phyloP scores from a whole-genome alignment of 106 monocot species.

The Acanthochlamys bracteata region DNA sequence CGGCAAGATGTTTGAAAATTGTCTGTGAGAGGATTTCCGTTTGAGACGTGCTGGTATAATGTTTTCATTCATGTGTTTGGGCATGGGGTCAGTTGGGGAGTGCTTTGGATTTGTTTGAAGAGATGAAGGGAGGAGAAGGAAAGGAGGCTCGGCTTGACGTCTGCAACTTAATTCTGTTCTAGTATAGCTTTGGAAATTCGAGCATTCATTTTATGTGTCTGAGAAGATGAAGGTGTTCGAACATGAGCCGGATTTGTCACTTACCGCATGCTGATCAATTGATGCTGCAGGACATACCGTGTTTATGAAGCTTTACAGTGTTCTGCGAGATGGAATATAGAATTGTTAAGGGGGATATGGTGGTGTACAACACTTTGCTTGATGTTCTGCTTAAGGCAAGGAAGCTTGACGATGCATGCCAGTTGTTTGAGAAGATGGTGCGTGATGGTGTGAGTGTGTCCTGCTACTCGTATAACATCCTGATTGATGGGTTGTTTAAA shows the following conservation, averaged over 20 bases:
- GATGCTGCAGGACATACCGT: constrained; percentile 45
- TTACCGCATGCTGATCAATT: constrained; percentile 46
- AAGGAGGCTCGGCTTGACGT: constrained; percentile 28
- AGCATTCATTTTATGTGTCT: constrained; percentile 41
- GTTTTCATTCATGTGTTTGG: constrained; percentile 76
- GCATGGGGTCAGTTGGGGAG: constrained; percentile 33
- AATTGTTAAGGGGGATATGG: constrained; percentile 29
- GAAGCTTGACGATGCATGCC: constrained; percentile 67
- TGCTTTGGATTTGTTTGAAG: constrained; percentile 55
- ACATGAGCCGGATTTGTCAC: constrained; percentile 53
- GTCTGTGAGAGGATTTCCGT: constrained; percentile 22
- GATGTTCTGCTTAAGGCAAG: constrained; percentile 72
- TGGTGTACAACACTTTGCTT: constrained; percentile 67
- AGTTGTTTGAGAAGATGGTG: constrained; percentile 83
- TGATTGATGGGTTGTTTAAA: constrained; percentile 78
- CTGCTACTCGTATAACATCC: constrained; percentile 56
- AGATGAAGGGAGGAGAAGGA: constrained; percentile 43
- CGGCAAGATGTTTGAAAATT: constrained; percentile 63
- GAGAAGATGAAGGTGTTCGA: constrained; percentile 72
- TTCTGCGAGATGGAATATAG: constrained; percentile 60
- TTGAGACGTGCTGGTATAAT: constrained; percentile 45
- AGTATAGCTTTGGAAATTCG: constrained; percentile 37
- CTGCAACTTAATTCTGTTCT: constrained; percentile 72
- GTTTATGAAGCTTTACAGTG: constrained; percentile 51
- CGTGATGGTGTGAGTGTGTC: constrained; percentile 58